Conservation (phyloP, 164 flowering plant species). For the Vitis rotundifolia region DNA sequence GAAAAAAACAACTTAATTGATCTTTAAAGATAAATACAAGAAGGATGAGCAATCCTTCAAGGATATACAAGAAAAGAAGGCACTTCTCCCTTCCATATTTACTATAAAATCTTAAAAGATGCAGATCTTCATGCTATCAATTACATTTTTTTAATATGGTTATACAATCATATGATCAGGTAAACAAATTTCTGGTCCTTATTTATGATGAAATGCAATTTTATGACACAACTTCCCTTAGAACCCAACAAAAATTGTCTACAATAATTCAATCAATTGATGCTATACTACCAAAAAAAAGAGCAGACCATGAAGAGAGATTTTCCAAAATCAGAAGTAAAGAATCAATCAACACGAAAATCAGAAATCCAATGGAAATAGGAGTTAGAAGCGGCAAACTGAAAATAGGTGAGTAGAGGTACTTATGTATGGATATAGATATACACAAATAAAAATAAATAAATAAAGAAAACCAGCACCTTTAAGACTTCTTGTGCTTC, state of each 20-base stretch:
- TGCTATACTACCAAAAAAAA: not conserved
- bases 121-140: too few species aligned
- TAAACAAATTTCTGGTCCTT: too few species aligned
- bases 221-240: not conserved
- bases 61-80: too few species aligned
- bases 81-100: too few species aligned
- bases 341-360: not conserved
- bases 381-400: not conserved
- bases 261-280: not conserved
- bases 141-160: too few species aligned
- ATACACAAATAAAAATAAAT: not conserved
- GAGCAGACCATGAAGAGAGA: not conserved
- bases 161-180: too few species aligned
- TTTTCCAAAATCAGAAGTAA: not conserved
- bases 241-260: not conserved
- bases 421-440: not conserved
- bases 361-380: not conserved
- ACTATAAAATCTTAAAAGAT: too few species aligned
- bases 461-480: slow-evolving; percentile 25
- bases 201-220: not conserved
- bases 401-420: not conserved
- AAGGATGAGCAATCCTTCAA: too few species aligned
- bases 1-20: too few species aligned
- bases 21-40: too few species aligned
- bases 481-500: slow-evolving; percentile 50